phyloP scores from a whole-genome alignment of 176 grass and related monocot genomes.

The Lolium rigidum region DNA sequence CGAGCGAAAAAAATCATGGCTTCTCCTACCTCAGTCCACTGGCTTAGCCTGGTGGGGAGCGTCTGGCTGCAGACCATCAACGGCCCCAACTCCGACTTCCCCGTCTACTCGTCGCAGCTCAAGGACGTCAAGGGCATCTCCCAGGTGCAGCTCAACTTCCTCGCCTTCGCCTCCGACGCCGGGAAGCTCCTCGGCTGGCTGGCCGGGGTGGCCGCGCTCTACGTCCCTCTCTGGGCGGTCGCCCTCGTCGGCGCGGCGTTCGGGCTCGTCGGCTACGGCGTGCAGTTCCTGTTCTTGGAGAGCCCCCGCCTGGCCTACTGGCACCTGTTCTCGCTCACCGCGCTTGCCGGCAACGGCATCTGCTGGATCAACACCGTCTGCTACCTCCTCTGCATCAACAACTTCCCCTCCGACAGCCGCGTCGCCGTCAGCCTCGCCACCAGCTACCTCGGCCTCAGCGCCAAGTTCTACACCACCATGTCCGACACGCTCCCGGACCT shows the following conservation, averaged over 20 bases:
- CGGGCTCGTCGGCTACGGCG: constrained; percentile 75
- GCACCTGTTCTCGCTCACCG: constrained; percentile 85
- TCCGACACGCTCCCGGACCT: constrained; percentile 39
- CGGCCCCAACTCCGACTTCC: constrained; percentile 91
- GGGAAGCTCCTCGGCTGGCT: constrained; percentile 96
- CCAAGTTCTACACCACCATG: constrained; percentile 83
- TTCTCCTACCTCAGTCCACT: constrained; percentile 67
- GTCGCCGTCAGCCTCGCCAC: constrained; percentile 80
- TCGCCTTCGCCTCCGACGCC: constrained; percentile 92
- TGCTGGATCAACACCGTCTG: constrained; percentile 99
- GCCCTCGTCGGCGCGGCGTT: constrained; percentile 66
- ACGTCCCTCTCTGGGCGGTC: constrained; percentile 78
- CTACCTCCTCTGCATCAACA: constrained; percentile 88
- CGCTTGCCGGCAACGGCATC: constrained; percentile 89
- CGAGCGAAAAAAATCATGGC: constrained; percentile 36
- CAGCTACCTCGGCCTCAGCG: constrained; percentile 91
- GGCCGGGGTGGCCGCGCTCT: constrained; percentile 67
- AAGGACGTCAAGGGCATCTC: constrained; percentile 84
- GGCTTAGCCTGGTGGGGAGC: constrained; percentile 89
- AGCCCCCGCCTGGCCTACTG: constrained; percentile 57
- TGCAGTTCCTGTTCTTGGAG: constrained; percentile 81
- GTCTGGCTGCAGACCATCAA: constrained; percentile 96
- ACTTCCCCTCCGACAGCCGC: constrained; percentile 80
- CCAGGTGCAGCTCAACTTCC: constrained; percentile 87
- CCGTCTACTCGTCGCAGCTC: constrained; percentile 89